A percentile compares a stretch with the other conserved stretches of the same genome.
phyloP scores from a whole-genome alignment of 257 asterid genomes.

The Solanum pennellii region DNA sequence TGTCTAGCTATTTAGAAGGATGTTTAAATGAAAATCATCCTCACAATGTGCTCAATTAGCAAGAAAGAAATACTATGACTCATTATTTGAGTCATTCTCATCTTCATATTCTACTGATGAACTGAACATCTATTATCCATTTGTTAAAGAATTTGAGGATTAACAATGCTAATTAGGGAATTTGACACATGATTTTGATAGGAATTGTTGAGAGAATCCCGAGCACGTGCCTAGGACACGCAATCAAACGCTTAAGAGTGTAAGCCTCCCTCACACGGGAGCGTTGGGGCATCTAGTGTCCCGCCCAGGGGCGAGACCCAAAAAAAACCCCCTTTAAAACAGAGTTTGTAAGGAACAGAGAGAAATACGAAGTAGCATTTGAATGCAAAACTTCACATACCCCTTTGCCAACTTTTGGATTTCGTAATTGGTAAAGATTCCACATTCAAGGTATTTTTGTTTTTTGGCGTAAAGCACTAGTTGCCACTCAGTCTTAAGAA shows the following conservation, averaged over 20 bases:
- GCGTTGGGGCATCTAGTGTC: neutral
- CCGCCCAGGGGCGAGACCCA: neutral
- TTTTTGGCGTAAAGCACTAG: neutral
- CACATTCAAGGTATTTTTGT: neutral
- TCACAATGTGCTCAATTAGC: neutral
- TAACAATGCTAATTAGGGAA: neutral
- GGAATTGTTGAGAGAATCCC: neutral
- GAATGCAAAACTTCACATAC: neutral
- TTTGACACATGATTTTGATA: neutral
- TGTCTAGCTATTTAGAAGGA: neutral
- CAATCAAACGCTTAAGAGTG: neutral
- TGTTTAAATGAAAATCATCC: neutral
- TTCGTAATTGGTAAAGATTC: neutral
- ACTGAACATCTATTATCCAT: neutral
- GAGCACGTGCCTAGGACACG: neutral
- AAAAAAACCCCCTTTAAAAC: neutral
- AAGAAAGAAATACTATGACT: neutral
- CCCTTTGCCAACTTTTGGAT: neutral
- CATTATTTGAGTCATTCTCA: neutral
- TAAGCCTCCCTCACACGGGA: neutral
- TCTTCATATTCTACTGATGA: neutral
- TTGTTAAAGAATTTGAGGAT: neutral
- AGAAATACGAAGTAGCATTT: neutral
- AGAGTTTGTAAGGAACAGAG: neutral
- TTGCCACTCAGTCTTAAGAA: neutral